phyloP scores from a whole-genome alignment of 139 green algal genomes.

The Tetraselmis chui region DNA sequence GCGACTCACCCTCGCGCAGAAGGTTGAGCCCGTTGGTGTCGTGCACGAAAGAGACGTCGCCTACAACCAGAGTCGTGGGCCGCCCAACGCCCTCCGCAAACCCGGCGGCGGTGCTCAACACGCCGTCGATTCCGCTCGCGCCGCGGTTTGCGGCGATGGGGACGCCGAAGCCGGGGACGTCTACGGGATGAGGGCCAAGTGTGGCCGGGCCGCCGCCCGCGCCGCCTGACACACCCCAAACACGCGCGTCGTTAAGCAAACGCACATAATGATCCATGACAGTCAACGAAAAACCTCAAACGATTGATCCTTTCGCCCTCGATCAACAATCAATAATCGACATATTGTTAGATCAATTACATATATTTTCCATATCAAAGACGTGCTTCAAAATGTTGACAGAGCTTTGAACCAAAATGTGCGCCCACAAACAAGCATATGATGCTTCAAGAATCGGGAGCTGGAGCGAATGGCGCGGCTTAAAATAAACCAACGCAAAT shows the following conservation, averaged over 20 bases:
- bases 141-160: conserved; percentile 83
- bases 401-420: too few relatives aligned
- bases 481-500: too few relatives aligned
- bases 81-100: conserved; percentile 79
- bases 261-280: too few relatives aligned
- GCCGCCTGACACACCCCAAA: background rate
- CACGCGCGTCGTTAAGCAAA: background rate
- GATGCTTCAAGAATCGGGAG: too few relatives aligned
- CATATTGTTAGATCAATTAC: too few relatives aligned
- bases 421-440: too few relatives aligned
- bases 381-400: too few relatives aligned
- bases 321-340: too few relatives aligned
- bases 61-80: conserved; percentile 80
- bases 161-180: conserved; percentile 6
- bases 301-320: too few relatives aligned
- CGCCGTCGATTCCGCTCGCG: conserved; percentile 94
- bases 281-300: too few relatives aligned
- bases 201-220: background rate
- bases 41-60: conserved; percentile 97
- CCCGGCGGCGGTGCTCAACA: conserved; percentile 82
- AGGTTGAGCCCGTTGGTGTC: conserved; percentile 92
- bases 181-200: background rate
- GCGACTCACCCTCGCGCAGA: conserved; percentile 58
- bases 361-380: too few relatives aligned
- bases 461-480: too few relatives aligned